These are phyloP conservation scores for Trichoderma pleuroti DNA, from an alignment of 2,329 filamentous ascomycete genomes.

Conservation along the genomic window DNA sequence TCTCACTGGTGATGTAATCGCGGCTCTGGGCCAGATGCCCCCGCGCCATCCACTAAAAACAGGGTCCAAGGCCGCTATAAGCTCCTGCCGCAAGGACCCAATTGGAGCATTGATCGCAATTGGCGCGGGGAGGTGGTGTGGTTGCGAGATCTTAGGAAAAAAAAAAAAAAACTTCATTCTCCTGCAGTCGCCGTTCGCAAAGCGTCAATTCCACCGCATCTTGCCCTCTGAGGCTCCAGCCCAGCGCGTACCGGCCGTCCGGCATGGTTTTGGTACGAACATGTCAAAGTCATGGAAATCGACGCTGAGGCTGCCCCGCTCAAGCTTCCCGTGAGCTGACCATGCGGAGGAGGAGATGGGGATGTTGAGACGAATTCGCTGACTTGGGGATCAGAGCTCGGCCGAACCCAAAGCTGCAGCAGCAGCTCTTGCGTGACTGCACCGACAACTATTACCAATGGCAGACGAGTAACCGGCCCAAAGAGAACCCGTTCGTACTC, in stretches of 20 bases:
- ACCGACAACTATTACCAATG: conserved; percentile 86
- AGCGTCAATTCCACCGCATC: conserved; percentile 11
- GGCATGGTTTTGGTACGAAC: conserved; percentile 30
- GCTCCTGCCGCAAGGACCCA: background rate
- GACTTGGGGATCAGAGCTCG: conserved; percentile 43
- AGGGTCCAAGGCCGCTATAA: background rate
- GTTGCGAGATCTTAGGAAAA: background rate
- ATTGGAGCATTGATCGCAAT: conserved; percentile 4
- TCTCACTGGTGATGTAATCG: conserved; percentile 17
- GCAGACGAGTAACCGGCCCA: conserved; percentile 62
- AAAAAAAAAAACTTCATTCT: conserved; percentile 1
- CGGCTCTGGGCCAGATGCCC: background rate
- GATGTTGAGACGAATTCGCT: background rate
- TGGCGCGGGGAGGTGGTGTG: conserved; percentile 2
- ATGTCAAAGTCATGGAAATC: conserved; percentile 65
- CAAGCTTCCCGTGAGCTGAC: conserved; percentile 64
- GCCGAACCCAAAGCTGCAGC: conserved; percentile 47
- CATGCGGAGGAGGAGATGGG: background rate
- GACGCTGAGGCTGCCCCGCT: conserved; percentile 71
- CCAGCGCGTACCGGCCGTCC: conserved; percentile 17
- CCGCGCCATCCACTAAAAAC: conserved; percentile 13
- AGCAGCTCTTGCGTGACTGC: conserved; percentile 67
- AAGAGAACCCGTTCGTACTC: conserved; percentile 66
- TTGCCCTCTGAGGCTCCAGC: conserved; percentile 18
- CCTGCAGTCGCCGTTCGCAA: background rate